These are phyloP conservation scores for Plantago elongata DNA, from an alignment of 257 asterid species.

Conservation along the genomic window DNA sequence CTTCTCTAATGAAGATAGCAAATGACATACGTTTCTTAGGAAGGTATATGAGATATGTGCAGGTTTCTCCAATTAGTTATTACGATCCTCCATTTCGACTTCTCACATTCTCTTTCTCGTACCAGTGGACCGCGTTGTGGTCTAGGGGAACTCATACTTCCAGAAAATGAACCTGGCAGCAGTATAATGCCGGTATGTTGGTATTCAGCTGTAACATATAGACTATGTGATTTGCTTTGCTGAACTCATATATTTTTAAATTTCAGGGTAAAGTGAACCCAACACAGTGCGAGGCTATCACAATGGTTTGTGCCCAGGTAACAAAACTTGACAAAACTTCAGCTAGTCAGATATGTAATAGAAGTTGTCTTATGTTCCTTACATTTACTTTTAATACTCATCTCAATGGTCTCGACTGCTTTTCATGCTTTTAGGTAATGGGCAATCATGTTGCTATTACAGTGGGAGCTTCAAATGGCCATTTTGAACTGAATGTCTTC, in stretches of 20 bases:
- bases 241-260: slow-evolving; percentile 18
- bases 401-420: background rate
- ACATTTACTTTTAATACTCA: slow-evolving; percentile 5
- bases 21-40: slow-evolving; percentile 95
- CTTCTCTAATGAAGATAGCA: slow-evolving; percentile 93
- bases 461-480: slow-evolving; percentile 92
- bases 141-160: slow-evolving; percentile 94
- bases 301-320: slow-evolving; percentile 99
- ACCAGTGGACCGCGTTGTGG: slow-evolving; percentile 99
- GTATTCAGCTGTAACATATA: slow-evolving; percentile 13
- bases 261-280: slow-evolving; percentile 97
- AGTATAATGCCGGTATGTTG: slow-evolving; percentile 92
- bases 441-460: slow-evolving; percentile 95
- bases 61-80: slow-evolving; percentile 14
- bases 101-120: slow-evolving; percentile 24
- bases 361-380: background rate
- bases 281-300: slow-evolving; percentile 95
- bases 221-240: slow-evolving; percentile 2
- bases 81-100: slow-evolving; percentile 15
- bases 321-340: slow-evolving; percentile 8
- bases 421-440: slow-evolving; percentile 47
- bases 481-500: slow-evolving; percentile 88
- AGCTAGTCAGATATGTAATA: background rate
- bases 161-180: slow-evolving; percentile 99
- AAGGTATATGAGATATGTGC: slow-evolving; percentile 46